Percentiles rank a stretch among this genome's conserved stretches.
Evolutionary conservation across 768 basidiomycete genomes (phyloP).

Genomic region (Tylopilus vinaceipallidus): DNA sequence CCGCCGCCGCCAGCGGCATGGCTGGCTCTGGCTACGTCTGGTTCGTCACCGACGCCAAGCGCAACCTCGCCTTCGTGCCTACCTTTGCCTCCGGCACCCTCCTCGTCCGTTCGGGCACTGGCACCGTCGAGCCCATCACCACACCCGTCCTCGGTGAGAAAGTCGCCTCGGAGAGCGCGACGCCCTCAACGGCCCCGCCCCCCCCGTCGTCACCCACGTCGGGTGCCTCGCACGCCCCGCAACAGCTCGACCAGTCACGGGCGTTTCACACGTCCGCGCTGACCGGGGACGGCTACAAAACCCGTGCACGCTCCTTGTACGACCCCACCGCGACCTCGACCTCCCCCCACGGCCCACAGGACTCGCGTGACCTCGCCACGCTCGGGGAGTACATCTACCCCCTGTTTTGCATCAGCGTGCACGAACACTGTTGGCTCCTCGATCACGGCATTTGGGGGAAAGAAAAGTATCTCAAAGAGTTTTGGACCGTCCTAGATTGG

Average conservation of each 20-base stretch:
- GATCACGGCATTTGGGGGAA: slow-evolving; percentile 91
- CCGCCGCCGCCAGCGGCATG: slow-evolving; percentile 75
- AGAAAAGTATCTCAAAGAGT: slow-evolving; percentile 78
- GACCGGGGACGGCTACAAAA: slow-evolving; percentile 3
- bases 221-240: slow-evolving; percentile 34
- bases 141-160: slow-evolving; percentile 32
- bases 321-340: slow-evolving; percentile 17
- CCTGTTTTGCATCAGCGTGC: slow-evolving; percentile 72
- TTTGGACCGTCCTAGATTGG: slow-evolving; percentile 87
- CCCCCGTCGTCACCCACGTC: slow-evolving; percentile 42
- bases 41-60: slow-evolving; percentile 72
- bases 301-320: slow-evolving; percentile 26
- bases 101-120: slow-evolving; percentile 61
- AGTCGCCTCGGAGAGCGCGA: neutral
- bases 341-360: slow-evolving; percentile 7
- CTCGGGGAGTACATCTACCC: slow-evolving; percentile 66
- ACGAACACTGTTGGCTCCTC: slow-evolving; percentile 88
- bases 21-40: slow-evolving; percentile 81
- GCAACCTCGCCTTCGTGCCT: slow-evolving; percentile 69
- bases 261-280: slow-evolving; percentile 27
- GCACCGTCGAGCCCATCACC: slow-evolving; percentile 29
- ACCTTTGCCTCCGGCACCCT: slow-evolving; percentile 90
- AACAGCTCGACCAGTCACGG: slow-evolving; percentile 31
- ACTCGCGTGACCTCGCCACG: slow-evolving; percentile 24
- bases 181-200: neutral